Percentiles rank a stretch among this genome's conserved stretches.
Evolutionary conservation across 2,329 filamentous ascomycete species (phyloP).

Genomic region (Penicillium olsonii): DNA sequence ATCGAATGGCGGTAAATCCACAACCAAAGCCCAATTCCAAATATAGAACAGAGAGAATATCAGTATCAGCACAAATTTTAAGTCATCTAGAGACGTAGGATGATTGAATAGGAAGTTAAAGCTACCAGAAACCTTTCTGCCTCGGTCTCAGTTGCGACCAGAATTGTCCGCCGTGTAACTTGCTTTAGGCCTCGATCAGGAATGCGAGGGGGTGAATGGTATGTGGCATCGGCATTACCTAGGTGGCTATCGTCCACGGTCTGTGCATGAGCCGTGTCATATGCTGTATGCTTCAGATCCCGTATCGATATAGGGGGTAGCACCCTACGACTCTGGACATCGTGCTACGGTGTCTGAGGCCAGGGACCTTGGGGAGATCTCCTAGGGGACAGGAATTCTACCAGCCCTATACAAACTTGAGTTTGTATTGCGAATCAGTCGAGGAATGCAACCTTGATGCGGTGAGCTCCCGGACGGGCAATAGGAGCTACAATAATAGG

Average conservation of each 20-base stretch:
- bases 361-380: not conserved
- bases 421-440: slow-evolving; percentile 1
- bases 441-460: not conserved
- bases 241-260: not conserved
- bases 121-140: not conserved
- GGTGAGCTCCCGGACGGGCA: not conserved
- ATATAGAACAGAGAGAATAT: not conserved
- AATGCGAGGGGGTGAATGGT: not conserved
- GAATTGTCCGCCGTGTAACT: slow-evolving; percentile 18
- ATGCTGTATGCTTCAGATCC: not conserved
- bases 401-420: slow-evolving; percentile 1
- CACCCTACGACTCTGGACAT: not conserved
- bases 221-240: not conserved
- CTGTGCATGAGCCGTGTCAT: not conserved
- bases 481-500: not conserved
- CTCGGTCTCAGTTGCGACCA: slow-evolving; percentile 3
- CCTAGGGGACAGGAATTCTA: not conserved
- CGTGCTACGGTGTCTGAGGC: too few species aligned
- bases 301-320: not conserved
- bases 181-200: not conserved
- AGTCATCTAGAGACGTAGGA: not conserved
- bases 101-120: too few species aligned
- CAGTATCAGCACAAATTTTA: not conserved
- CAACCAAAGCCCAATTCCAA: not conserved
- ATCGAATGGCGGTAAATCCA: not conserved